phyloP scores from a whole-genome alignment of 2,329 filamentous ascomycete species.

The Lizonia empirigonia region DNA sequence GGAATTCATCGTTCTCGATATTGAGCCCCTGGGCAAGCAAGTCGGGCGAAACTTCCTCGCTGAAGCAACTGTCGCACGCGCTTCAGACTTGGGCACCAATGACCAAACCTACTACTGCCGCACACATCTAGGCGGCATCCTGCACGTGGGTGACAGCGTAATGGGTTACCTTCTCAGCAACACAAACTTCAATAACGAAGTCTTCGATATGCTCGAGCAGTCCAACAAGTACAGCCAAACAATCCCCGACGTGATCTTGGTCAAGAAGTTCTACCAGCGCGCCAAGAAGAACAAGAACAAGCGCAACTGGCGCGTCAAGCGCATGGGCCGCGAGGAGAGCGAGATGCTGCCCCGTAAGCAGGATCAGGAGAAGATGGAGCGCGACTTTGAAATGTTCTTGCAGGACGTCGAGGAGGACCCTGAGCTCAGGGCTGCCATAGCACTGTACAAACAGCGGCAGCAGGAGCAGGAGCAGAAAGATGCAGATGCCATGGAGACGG shows the following conservation, averaged over 20 bases:
- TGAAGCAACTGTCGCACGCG: conserved; percentile 85
- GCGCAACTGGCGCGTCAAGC: conserved; percentile 87
- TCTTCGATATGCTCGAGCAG: conserved; percentile 84
- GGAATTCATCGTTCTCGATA: conserved; percentile 94
- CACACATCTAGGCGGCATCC: conserved; percentile 84
- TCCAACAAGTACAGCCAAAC: conserved; percentile 71
- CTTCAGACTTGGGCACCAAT: conserved; percentile 84
- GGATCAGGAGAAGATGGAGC: conserved; percentile 85
- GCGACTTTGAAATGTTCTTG: conserved; percentile 97
- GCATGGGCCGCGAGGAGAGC: conserved; percentile 87
- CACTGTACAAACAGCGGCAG: conserved; percentile 77
- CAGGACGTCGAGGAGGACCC: conserved; percentile 95
- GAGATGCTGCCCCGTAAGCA: conserved; percentile 85
- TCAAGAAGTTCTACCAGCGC: conserved; percentile 95
- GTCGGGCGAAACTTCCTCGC: conserved; percentile 84
- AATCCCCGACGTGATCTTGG: conserved; percentile 89
- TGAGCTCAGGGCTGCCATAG: conserved; percentile 81
- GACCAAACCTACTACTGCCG: conserved; percentile 87
- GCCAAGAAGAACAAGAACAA: conserved; percentile 74
- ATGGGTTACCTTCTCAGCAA: conserved; percentile 93
- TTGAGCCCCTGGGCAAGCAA: conserved; percentile 75
- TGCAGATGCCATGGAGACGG: conserved; percentile 70
- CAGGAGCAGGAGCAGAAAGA: conserved; percentile 62
- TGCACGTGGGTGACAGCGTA: conserved; percentile 88
- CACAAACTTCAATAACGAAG: conserved; percentile 88